Evolutionary conservation across 164 flowering plant genomes (phyloP), one percentile per base, ranked within the genome.

Genomic region (Macadamia integrifolia): DNA sequence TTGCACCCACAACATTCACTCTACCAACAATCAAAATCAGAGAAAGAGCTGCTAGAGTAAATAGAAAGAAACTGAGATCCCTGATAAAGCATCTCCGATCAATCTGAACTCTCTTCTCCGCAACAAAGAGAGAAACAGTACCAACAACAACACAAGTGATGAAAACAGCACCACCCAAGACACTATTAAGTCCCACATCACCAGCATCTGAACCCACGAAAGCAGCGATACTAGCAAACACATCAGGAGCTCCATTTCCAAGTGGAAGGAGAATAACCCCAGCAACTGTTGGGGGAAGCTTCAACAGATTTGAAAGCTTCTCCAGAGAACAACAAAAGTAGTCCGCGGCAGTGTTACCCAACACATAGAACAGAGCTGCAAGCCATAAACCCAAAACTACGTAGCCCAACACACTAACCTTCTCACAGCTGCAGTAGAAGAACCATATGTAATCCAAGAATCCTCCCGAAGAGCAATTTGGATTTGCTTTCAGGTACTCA

Each of bases 231-330:
- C 98, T 92, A 0, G 99, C 81, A 79, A 95, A 95, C 40, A 95
- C 96, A 80, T 95, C 99, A 0, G 99, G 99, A 13, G 98, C 97
- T 35, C 99, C 99, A 80, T 95, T 95, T 44, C 99, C 99, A 11
- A 95, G 83, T 0, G 99, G 97, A 70, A 95, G 97, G 40, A 95
- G 82, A 5, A 93, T 67, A 13, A 95, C 99, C 23, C 99, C 99
- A 7, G 98, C 96, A 57, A 95, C 97, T 0, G 99, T 88, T 0
- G 99, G 94, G 3, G 97, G 85, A 46, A 95, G 71, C 64, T 80
- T 87, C 81, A 95, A 77, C 1, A 92, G 77, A 43, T 62, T 72
- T 0, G 99, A 86, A 12, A 95, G 85, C 78, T 85, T 88, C 83
- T 91, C 96, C 67, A 95, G 67, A 4, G 92, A 89, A 72, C 94